Evolutionary conservation across 805 yeast genomes (phyloP).

Genomic region (Ascoidea asiatica): DNA sequence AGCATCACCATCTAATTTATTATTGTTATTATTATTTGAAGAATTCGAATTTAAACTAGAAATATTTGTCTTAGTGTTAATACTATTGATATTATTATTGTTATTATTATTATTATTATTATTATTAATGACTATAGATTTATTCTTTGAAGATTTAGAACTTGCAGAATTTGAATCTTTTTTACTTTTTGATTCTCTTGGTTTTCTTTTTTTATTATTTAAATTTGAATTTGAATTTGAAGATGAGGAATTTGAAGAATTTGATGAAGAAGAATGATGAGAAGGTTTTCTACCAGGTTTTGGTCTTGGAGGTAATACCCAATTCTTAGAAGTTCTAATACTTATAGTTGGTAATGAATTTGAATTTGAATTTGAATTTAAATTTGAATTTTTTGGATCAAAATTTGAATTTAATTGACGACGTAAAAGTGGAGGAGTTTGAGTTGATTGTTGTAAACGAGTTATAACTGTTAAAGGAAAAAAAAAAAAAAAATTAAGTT

Average conservation of each 20-base stretch:
- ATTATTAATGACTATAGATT: too few relatives aligned
- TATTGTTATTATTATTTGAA: neutral
- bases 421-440: neutral
- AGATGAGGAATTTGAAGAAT: neutral
- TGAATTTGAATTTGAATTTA: neutral
- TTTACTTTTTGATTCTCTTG: neutral
- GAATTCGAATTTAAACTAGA: neutral
- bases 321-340: constrained; percentile 29
- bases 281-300: constrained; percentile 32
- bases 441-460: neutral
- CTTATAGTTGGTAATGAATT: constrained; percentile 13
- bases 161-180: neutral
- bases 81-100: neutral
- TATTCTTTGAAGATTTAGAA: neutral
- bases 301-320: constrained; percentile 37
- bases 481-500: too few relatives aligned
- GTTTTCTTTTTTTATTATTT: neutral
- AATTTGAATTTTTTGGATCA: neutral
- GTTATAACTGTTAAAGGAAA: neutral
- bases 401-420: neutral
- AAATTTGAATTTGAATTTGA: neutral
- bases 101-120: too few relatives aligned
- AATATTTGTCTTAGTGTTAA: neutral
- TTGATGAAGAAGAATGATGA: neutral
- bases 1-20: neutral